A percentile compares a stretch with the other conserved stretches of the same genome.
Evolutionary conservation across 345 rosid genomes (phyloP).

Genomic region (Abelmoschus esculentus): DNA sequence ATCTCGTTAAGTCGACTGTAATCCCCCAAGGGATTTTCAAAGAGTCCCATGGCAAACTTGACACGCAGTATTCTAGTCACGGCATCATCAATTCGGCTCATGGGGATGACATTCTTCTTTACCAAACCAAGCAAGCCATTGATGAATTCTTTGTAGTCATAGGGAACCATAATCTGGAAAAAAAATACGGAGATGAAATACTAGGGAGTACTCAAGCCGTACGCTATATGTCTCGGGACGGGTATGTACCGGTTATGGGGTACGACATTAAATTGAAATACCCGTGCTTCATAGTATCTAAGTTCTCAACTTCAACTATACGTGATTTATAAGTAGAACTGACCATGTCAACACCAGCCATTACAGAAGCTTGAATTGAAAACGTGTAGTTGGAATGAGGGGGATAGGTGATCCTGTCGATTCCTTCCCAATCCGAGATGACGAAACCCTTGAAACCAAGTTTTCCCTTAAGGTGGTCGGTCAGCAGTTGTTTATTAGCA

Average conservation of each 20-base stretch:
- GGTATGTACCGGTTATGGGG: no score
- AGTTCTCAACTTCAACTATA: not conserved
- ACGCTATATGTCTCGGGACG: no score
- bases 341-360: constrained; percentile 41
- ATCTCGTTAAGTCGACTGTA: not conserved
- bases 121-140: constrained; percentile 33
- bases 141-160: constrained; percentile 33
- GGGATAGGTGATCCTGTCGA: constrained; percentile 32
- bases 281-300: no score
- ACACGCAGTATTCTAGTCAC: constrained; percentile 53
- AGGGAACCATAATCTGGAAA: constrained; percentile 23
- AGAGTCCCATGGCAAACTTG: constrained; percentile 54
- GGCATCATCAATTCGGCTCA: constrained; percentile 60
- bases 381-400: constrained; percentile 31
- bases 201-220: no score
- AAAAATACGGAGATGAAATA: no score
- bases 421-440: constrained; percentile 38
- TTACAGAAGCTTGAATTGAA: constrained; percentile 23
- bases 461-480: constrained; percentile 26
- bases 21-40: constrained; percentile 24
- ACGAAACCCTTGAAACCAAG: constrained; percentile 35
- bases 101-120: constrained; percentile 40
- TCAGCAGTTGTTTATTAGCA: constrained; percentile 23
- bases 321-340: not conserved
- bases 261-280: no score